A percentile compares a stretch with the other conserved stretches of the same genome.
phyloP scores from a whole-genome alignment of 1,284 basidiomycete species.

The Heliocybe sulcata region DNA sequence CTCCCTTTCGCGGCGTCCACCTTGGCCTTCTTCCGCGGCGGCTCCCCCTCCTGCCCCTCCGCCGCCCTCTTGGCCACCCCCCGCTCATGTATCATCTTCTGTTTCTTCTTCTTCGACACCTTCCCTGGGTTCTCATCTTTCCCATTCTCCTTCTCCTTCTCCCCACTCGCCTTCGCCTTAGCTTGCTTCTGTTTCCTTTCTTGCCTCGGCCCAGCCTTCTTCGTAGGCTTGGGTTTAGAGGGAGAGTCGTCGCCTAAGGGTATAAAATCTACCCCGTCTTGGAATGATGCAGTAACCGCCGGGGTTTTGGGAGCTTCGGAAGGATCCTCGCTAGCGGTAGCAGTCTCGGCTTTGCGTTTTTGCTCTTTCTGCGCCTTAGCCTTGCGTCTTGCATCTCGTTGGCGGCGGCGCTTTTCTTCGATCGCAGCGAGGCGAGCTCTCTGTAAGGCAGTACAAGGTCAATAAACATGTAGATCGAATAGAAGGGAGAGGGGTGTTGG shows the following conservation, averaged over 20 bases:
- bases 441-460: constrained; percentile 21
- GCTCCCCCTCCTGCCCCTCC: constrained; percentile 5
- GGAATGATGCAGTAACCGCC: neutral
- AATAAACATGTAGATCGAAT: neutral
- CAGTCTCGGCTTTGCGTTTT: neutral
- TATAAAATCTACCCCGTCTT: neutral
- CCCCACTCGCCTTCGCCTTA: constrained; percentile 1
- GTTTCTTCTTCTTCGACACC: constrained; percentile 13
- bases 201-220: neutral
- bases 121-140: constrained; percentile 5
- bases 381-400: constrained; percentile 27
- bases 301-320: neutral
- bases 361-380: constrained; percentile 5
- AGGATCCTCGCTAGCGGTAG: neutral
- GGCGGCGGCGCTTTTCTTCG: constrained; percentile 29
- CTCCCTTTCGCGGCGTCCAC: constrained; percentile 6
- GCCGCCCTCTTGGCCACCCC: neutral
- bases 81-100: neutral
- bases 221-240: constrained; percentile 19
- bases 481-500: neutral
- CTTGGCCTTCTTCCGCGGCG: constrained; percentile 22
- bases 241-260: neutral
- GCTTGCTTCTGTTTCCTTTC: constrained; percentile 7
- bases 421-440: constrained; percentile 30
- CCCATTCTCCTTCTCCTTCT: neutral